These are phyloP conservation scores for Thecaphora thlaspeos DNA, from an alignment of 1,284 basidiomycete genomes.

Conservation along the genomic window DNA sequence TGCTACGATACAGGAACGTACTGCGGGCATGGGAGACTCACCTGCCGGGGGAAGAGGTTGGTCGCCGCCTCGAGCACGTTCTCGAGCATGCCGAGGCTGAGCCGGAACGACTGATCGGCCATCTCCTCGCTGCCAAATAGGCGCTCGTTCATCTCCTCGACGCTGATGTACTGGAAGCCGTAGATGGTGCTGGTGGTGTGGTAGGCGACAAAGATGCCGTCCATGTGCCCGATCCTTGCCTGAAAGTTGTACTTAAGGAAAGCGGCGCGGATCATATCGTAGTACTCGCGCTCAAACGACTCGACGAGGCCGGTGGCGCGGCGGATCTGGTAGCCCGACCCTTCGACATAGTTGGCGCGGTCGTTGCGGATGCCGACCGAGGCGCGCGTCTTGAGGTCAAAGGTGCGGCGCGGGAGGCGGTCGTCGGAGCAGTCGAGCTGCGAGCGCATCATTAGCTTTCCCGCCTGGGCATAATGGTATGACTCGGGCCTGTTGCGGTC, in stretches of 20 bases:
- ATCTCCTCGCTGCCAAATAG: conserved; percentile 69
- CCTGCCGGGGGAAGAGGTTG: conserved; percentile 64
- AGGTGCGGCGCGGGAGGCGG: conserved; percentile 81
- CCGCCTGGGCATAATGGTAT: conserved; percentile 63
- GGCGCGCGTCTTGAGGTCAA: conserved; percentile 94
- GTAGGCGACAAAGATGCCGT: conserved; percentile 90
- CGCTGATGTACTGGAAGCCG: conserved; percentile 89
- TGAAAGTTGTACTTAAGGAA: conserved; percentile 97
- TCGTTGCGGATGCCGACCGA: conserved; percentile 82
- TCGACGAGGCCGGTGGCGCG: conserved; percentile 47
- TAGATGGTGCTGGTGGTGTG: conserved; percentile 87
- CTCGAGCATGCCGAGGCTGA: conserved; percentile 75
- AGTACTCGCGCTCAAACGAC: conserved; percentile 57
- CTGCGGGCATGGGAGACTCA: too few relatives aligned
- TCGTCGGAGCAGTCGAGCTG: conserved; percentile 85
- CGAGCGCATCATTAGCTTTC: conserved; percentile 84
- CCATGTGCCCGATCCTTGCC: conserved; percentile 94
- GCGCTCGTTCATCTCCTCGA: conserved; percentile 81
- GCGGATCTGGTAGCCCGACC: conserved; percentile 55
- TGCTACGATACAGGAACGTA: too few relatives aligned
- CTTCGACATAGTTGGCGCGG: conserved; percentile 72
- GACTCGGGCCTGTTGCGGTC: conserved; percentile 59
- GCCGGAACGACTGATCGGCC: conserved; percentile 75
- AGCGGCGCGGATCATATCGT: conserved; percentile 83
- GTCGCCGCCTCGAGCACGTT: conserved; percentile 67